phyloP scores from a whole-genome alignment of 2,329 filamentous ascomycete genomes.

The Aspergillus fumigatiaffinis region DNA sequence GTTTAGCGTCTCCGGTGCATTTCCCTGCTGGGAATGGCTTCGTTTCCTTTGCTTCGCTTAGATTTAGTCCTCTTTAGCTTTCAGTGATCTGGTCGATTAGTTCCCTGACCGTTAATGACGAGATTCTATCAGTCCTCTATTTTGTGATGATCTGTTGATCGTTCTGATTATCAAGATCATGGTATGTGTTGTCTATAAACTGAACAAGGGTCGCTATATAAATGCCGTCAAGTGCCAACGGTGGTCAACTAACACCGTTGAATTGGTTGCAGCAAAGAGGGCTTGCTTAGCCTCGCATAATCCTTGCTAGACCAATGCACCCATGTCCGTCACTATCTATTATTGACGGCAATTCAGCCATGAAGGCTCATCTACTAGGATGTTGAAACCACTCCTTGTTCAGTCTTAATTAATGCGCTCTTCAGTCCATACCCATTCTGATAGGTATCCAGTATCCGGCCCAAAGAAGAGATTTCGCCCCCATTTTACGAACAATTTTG shows the following conservation, averaged over 20 bases:
- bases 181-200: not conserved
- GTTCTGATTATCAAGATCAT: not conserved
- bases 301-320: not conserved
- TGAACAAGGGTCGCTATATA: not conserved
- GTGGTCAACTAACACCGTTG: not conserved
- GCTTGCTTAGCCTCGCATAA: not conserved
- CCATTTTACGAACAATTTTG: not conserved
- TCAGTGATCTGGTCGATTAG: not conserved
- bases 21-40: not conserved
- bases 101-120: not conserved
- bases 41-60: not conserved
- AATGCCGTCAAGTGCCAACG: not conserved
- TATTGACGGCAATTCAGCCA: not conserved
- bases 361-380: not conserved
- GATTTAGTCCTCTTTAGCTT: not conserved
- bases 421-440: not conserved
- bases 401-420: not conserved
- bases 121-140: not conserved
- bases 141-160: not conserved
- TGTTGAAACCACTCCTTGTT: not conserved
- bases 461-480: not conserved
- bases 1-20: not conserved
- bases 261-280: not conserved
- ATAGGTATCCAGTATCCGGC: not conserved
- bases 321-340: not conserved